Evolutionary conservation across 2,329 filamentous ascomycete genomes (phyloP), one percentile per base, ranked within the genome.

Genomic region (Trichoderma brevicompactum): DNA sequence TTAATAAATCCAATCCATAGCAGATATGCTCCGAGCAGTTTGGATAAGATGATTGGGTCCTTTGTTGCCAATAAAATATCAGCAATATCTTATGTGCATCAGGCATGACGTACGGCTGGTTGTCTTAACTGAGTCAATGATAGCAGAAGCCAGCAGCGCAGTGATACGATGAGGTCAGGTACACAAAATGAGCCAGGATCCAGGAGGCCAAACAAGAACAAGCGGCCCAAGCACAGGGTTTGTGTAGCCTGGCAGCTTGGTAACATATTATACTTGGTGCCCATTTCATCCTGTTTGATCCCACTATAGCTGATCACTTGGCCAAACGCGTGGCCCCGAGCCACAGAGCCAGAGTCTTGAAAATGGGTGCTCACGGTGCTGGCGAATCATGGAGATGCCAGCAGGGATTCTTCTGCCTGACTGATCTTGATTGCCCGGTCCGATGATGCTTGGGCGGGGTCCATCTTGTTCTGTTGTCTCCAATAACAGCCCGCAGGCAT

Each of bases 381-480:
- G 54, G 36, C 54, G 43, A 65, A 59, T 65, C 53, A 59, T 36
- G 10, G 43, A 48, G 43, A 49, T 40, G 62, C 38, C 13, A 59
- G 40, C 62, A 34, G 15, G 38, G 46, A 10, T 28, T 13, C 41
- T 28, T 59, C 43, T 44, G 53, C 38, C 17, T 23, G 53, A 46
- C 46, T 38, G 62, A 65, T 65, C 62, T 52, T 65, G 62, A 65
- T 52, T 65, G 54, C 36, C 44, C 36, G 17, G 38, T 28, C 36
- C 61, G 61, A 64, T 56, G 53, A 43, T 50, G 46, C 17, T 52
- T 17, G 17, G 38, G 53, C 55, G 54, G 62, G 62, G 52, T 15
- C 43, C 19, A 10, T 17, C 23, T 49, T 17, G 52, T 7, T 41
- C 15, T 43, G 17, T 32, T 34, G 41, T 40, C 44, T 41, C 40